Conservation (phyloP, 2,329 filamentous ascomycete genomes). For the Cercospora janseana region DNA sequence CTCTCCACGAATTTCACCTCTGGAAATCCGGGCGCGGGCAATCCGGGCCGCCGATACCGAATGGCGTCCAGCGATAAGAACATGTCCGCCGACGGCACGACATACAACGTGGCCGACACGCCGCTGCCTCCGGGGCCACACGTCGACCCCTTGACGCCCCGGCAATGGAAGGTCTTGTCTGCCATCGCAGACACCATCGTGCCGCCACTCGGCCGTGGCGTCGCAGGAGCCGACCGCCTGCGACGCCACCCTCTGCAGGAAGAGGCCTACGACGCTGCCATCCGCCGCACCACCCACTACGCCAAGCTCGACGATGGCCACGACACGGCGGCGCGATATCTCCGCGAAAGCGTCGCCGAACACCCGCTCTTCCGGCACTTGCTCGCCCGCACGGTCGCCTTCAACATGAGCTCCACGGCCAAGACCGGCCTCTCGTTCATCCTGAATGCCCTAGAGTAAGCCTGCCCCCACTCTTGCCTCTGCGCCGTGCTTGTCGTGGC, state of each 20-base stretch:
- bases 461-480: constrained; percentile 6
- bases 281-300: constrained; percentile 47
- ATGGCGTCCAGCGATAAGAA: constrained; percentile 14
- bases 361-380: constrained; percentile 55
- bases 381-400: constrained; percentile 49
- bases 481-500: not conserved
- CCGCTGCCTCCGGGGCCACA: constrained; percentile 45
- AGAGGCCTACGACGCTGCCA: constrained; percentile 51
- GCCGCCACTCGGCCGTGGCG: constrained; percentile 52
- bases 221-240: constrained; percentile 25
- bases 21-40: constrained; percentile 6
- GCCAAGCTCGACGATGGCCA: constrained; percentile 47
- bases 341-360: constrained; percentile 40
- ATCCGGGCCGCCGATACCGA: constrained; percentile 4
- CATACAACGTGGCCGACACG: constrained; percentile 21
- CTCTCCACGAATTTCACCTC: not conserved
- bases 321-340: constrained; percentile 32
- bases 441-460: constrained; percentile 55
- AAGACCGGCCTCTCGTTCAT: constrained; percentile 52
- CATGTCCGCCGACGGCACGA: constrained; percentile 23
- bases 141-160: constrained; percentile 50
- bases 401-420: constrained; percentile 50
- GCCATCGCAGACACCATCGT: constrained; percentile 59
- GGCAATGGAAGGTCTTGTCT: constrained; percentile 59
- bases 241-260: constrained; percentile 30